Conservation (phyloP, 192 early-diverging fungal genomes). For the Coemansia sp. region DNA sequence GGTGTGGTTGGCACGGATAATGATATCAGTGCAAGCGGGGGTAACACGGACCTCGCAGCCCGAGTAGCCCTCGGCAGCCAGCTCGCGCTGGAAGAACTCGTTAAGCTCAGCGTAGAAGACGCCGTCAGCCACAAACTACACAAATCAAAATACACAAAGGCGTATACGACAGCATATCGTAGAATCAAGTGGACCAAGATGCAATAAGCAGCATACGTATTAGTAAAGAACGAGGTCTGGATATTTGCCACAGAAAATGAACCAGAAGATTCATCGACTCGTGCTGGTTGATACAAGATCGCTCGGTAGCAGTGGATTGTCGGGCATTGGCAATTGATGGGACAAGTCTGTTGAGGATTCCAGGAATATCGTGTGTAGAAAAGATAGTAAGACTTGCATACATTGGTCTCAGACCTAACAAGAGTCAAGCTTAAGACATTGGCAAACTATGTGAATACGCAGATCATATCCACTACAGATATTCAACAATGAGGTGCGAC, state of each 20-base stretch:
- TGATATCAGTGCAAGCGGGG: constrained; percentile 98
- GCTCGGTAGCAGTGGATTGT: too few species aligned
- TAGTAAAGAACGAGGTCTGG: not conserved
- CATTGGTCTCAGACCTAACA: too few species aligned
- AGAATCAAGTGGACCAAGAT: not conserved
- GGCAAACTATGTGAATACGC: too few species aligned
- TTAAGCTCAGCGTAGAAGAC: constrained; percentile 99
- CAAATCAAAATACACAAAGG: not conserved
- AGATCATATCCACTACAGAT: not conserved
- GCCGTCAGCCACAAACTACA: constrained; percentile 99
- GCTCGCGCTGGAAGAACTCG: constrained; percentile 98
- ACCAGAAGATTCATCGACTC: too few species aligned
- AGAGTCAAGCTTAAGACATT: too few species aligned
- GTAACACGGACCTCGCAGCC: constrained; percentile 99
- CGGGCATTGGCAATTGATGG: too few species aligned
- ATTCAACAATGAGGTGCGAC: not conserved
- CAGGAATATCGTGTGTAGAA: too few species aligned
- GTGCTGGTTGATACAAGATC: too few species aligned
- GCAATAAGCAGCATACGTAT: not conserved
- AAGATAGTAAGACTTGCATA: too few species aligned
- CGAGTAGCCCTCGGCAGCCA: constrained; percentile 97
- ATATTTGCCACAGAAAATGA: too few species aligned
- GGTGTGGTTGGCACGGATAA: constrained; percentile 98
- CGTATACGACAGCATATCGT: not conserved
- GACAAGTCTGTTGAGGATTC: too few species aligned